A percentile compares a stretch with the other conserved stretches of the same genome.
These are phyloP conservation scores for Wickerhamomyces xylosicus DNA, from an alignment of 805 yeast species.

Conservation along the genomic window DNA sequence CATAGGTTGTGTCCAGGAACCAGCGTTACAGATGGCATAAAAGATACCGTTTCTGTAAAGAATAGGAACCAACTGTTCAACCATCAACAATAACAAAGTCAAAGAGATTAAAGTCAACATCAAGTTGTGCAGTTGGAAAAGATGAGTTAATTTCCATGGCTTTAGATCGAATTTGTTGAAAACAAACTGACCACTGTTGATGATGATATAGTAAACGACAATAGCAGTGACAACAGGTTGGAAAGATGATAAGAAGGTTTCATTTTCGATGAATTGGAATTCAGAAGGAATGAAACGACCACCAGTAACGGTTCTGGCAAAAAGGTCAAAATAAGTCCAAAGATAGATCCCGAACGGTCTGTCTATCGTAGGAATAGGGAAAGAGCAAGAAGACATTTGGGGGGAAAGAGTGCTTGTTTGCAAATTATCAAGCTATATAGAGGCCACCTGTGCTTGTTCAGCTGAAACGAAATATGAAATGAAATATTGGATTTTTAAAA, in stretches of 20 bases:
- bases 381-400: neutral
- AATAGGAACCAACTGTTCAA: constrained; percentile 84
- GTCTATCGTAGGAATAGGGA: constrained; percentile 44
- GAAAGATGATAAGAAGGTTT: constrained; percentile 59
- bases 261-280: constrained; percentile 56
- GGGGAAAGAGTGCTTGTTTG: no score
- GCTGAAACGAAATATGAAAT: no score
- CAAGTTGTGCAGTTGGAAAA: constrained; percentile 83
- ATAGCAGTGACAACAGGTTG: constrained; percentile 50
- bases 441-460: no score
- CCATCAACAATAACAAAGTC: constrained; percentile 50
- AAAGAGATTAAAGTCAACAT: constrained; percentile 62
- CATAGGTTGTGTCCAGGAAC: constrained; percentile 77
- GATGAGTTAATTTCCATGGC: constrained; percentile 61
- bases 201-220: constrained; percentile 61
- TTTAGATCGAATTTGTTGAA: constrained; percentile 34
- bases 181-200: constrained; percentile 76
- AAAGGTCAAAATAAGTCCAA: constrained; percentile 52
- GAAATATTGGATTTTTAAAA: no score
- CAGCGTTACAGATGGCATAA: constrained; percentile 69
- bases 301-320: constrained; percentile 30
- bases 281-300: constrained; percentile 55
- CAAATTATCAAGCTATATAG: no score
- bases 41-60: constrained; percentile 65
- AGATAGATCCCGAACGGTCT: constrained; percentile 72